Evolutionary conservation across 2,329 filamentous ascomycete species (phyloP), one percentile per base, ranked within the genome.

Genomic region (Sporothrix variecibatus): DNA sequence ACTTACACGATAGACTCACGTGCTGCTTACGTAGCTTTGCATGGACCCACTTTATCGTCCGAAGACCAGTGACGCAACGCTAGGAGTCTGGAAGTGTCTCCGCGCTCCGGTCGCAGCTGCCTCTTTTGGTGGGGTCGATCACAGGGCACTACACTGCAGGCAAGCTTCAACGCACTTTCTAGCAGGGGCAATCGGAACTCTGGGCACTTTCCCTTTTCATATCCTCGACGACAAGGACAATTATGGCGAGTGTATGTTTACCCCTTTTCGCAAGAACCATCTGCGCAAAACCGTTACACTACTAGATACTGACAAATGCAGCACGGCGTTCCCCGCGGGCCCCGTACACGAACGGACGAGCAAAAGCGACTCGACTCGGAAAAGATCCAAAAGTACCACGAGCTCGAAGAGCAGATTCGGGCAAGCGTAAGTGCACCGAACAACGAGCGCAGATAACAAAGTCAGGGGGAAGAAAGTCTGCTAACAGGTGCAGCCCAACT

Each of bases 271-370:
- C 15, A 9, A 43, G 6, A 1, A 49, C 9, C 51, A 23, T 28
- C 17, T 26, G 43, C 15, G 43, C 43, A 5, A 34, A 34, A 34
- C 15, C 6, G 2, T 3, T 56, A 20, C 23, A 9, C 23, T 9
- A 12, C 23, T 2, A 20, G 15, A 3, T 58, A 75, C 77, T 75
- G 75, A 77, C 73, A 75, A 17, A 75, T 12, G 76, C 84, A 97
- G 94, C 95, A 98, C 88, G 94, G 94, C 81, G 88, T 97, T 82
- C 89, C 93, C 79, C 93, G 94, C 80, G 87, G 89, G 75, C 86
- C 87, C 76, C 85, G 87, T 78, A 85, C 83, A 79, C 87, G 88
- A 78, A 92, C 92, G 78, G 90, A 93, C 78, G 90, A 93, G 80
- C 89, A 93, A 80, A 88, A 89, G 74, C 86, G 90, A 77, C 89